A percentile compares a stretch with the other conserved stretches of the same genome.
These are phyloP conservation scores for Cymbidium sinense DNA, from an alignment of 106 monocot genomes.

Conservation along the genomic window DNA sequence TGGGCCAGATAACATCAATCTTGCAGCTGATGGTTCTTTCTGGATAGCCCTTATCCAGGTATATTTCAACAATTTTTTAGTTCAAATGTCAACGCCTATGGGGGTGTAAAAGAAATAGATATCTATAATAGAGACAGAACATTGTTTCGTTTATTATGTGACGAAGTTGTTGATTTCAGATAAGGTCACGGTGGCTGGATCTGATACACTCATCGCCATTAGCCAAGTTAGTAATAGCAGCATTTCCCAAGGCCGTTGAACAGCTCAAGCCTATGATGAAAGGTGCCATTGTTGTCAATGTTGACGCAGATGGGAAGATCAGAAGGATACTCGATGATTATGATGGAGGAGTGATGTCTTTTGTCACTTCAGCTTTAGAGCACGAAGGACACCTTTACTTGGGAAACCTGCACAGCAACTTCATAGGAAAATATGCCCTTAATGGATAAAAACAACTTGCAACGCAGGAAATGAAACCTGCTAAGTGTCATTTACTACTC, in stretches of 20 bases:
- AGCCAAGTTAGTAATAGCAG: constrained; percentile 12
- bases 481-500: no score
- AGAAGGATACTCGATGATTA: constrained; percentile 25
- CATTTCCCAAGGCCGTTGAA: constrained; percentile 20
- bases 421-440: constrained; percentile 27
- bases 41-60: constrained; percentile 62
- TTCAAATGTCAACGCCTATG: no score
- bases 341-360: constrained; percentile 31
- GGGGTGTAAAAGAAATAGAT: no score
- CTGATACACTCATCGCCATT: constrained; percentile 14
- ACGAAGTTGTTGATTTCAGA: constrained; percentile 2
- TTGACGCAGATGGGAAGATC: constrained; percentile 25
- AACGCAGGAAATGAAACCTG: no score
- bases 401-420: constrained; percentile 26
- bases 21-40: constrained; percentile 65
- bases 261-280: background rate
- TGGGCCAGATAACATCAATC: constrained; percentile 57
- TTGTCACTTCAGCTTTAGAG: constrained; percentile 45
- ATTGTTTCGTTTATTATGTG: no score
- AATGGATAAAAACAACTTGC: background rate
- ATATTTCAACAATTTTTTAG: no score
- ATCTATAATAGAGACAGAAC: no score
- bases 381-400: constrained; percentile 31
- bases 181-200: constrained; percentile 13
- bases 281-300: constrained; percentile 23